Evolutionary conservation across 2,329 filamentous ascomycete species (phyloP).

Genomic region (Trichophyton mentagrophytes): DNA sequence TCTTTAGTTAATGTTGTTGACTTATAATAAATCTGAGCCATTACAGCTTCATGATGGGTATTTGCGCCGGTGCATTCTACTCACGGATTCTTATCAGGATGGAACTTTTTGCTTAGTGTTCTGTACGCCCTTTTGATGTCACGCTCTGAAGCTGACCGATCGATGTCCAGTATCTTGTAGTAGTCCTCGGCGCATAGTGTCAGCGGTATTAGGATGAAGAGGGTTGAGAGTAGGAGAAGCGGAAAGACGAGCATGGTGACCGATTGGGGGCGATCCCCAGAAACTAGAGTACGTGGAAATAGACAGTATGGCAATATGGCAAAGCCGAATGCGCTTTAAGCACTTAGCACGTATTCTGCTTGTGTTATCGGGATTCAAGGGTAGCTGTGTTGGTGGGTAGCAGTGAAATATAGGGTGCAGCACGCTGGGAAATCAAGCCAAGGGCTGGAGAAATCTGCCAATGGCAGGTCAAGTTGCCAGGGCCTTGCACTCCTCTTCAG

Average conservation of each 20-base stretch:
- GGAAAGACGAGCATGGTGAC: slow-evolving; percentile 24
- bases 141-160: slow-evolving; percentile 65
- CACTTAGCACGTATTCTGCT: neutral
- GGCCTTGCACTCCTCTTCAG: neutral
- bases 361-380: neutral
- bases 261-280: neutral
- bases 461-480: neutral
- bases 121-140: slow-evolving; percentile 92
- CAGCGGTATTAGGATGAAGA: slow-evolving; percentile 25
- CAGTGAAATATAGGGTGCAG: neutral
- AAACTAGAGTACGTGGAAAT: neutral
- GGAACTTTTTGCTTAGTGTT: slow-evolving; percentile 83
- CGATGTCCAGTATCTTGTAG: slow-evolving; percentile 63
- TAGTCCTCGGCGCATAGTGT: slow-evolving; percentile 34
- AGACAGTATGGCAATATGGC: neutral
- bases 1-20: neutral
- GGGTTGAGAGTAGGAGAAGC: slow-evolving; percentile 23
- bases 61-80: slow-evolving; percentile 22
- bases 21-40: neutral
- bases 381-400: neutral
- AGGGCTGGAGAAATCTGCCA: no score
- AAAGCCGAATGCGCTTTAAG: neutral
- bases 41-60: neutral
- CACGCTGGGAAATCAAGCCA: neutral
- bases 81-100: slow-evolving; percentile 96